Evolutionary conservation across 176 grass and related monocot species (phyloP).

Genomic region (Paspalum vaginatum): DNA sequence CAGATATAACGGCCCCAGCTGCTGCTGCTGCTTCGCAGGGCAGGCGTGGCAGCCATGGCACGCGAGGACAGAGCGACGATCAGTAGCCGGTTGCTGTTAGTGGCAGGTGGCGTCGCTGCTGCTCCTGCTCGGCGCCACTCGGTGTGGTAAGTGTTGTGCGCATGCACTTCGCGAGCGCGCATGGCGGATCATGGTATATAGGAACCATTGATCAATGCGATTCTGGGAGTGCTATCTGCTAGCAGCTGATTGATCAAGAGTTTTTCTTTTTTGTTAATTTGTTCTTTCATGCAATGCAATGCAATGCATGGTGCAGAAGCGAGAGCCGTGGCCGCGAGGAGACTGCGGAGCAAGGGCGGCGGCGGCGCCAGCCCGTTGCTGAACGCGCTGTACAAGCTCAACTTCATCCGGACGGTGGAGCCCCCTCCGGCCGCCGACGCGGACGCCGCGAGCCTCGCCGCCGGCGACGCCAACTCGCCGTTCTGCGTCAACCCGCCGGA

Average conservation of each 20-base stretch:
- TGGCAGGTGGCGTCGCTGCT: neutral
- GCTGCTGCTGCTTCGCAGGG: neutral
- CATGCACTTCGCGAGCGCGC: neutral
- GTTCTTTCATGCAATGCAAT: neutral
- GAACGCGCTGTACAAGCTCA: conserved; percentile 54
- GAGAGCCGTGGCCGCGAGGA: conserved; percentile 38
- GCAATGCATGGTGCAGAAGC: conserved; percentile 50
- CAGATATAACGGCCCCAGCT: conserved; percentile 25
- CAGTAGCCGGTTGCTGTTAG: neutral
- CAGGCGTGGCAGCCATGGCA: conserved; percentile 33
- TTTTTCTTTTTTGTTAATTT: too few species aligned
- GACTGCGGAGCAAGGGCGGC: conserved; percentile 23
- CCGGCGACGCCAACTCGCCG: conserved; percentile 31
- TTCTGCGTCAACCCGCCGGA: conserved; percentile 60
- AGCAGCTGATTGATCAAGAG: too few species aligned
- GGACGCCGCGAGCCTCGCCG: conserved; percentile 30
- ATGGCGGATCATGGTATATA: neutral
- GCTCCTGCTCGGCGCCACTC: conserved; percentile 23
- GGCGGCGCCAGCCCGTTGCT: conserved; percentile 40
- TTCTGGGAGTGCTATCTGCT: too few species aligned
- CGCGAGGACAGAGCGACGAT: neutral
- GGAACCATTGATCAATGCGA: neutral
- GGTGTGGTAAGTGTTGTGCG: conserved; percentile 45
- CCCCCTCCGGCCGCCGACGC: too few species aligned
- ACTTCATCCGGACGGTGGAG: conserved; percentile 48